These are phyloP conservation scores for Phytophthora kernoviae DNA, from an alignment of 352 stramenopile species.

Conservation along the genomic window DNA sequence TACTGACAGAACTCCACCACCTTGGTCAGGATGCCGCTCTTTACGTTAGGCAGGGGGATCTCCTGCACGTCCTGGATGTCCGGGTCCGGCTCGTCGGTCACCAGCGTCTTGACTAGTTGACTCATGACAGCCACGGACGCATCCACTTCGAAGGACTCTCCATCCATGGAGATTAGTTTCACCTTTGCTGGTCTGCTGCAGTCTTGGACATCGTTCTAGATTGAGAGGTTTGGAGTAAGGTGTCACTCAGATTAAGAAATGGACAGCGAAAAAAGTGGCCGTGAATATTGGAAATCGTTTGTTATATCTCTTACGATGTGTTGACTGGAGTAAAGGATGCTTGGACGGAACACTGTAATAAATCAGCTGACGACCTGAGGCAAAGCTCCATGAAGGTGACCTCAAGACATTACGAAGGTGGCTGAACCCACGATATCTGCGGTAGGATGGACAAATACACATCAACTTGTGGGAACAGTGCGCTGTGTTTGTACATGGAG, in stretches of 20 bases:
- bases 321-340: too few species aligned
- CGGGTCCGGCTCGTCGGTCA: constrained; percentile 40
- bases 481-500: too few species aligned
- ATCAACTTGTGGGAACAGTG: too few species aligned
- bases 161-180: constrained; percentile 60
- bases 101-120: constrained; percentile 59
- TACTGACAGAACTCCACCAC: constrained; percentile 66
- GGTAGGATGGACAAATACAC: too few species aligned
- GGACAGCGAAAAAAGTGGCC: neutral
- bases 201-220: neutral
- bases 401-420: too few species aligned
- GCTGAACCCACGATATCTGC: too few species aligned
- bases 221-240: neutral
- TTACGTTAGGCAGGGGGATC: constrained; percentile 69
- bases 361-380: too few species aligned
- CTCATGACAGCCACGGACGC: constrained; percentile 44
- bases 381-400: too few species aligned
- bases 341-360: too few species aligned
- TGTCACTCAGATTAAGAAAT: constrained; percentile 1
- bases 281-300: constrained; percentile 7
- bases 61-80: constrained; percentile 39
- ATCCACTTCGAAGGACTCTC: constrained; percentile 56
- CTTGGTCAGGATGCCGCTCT: constrained; percentile 50
- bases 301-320: too few species aligned
- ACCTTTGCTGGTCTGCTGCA: constrained; percentile 29